Evolutionary conservation across 805 yeast genomes (phyloP), one percentile per base, ranked within the genome.

Genomic region (Barnettozyma populi): DNA sequence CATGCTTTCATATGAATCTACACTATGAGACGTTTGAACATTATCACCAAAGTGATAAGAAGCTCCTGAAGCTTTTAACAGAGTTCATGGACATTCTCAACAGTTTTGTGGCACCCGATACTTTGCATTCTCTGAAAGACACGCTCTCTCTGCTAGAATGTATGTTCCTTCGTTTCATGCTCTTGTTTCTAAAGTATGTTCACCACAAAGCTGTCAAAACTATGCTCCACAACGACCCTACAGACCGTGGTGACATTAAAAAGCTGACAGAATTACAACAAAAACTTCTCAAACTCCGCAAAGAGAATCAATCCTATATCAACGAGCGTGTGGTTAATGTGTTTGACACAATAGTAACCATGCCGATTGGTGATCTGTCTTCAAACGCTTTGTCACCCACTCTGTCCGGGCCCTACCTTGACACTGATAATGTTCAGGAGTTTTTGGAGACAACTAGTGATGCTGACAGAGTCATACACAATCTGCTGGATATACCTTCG

Each of bases 161-260:
- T 44, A 34, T 53, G 24, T 11, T 52, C 14, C 55, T 54, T 41
- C 63, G 57, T 34, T 54, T 49, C 38, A 18, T 56, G 8, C 25
- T 59, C 35, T 47, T 58, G 9, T 58, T 55, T 32, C 32, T 58
- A 39, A 57, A 51, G 45, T 57, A 49, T 41, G 20, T 59, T 23
- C 58, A 59, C 43, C 50, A 25, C 45, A 59, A 57, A 36, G 36
- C 46, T 7, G 53, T 55, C n/a, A 39, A 42, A 4, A 35, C 50
- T 3, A 18, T 50, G 4, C 16, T 50, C 25, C 19, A 41, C 4
- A 38, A 37, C 23, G 24, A 41, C n/a, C 50, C 42, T 20, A 16
- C 41, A 19, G 35, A 31, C 35, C 29, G 13, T 4, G 27, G 31
- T n/a, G 49, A 49, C 42, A 36, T 40, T 16, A 36, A 42, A 10